Conservation (phyloP, 768 basidiomycete genomes). For the Neoboletus brunneissimus region DNA sequence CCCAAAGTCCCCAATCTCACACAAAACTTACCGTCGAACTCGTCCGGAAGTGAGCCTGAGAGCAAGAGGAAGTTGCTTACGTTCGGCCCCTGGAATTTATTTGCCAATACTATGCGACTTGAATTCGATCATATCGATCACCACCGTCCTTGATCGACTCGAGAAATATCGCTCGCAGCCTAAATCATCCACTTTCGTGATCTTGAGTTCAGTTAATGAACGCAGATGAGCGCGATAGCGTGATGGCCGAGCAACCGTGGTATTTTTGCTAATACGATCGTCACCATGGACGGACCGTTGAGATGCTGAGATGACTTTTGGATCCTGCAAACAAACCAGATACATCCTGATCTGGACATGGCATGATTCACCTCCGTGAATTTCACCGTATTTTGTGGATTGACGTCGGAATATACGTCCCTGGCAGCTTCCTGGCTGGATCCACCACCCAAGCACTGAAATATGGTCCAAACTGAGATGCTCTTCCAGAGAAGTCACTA, state of each 20-base stretch:
- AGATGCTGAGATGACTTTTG: no score
- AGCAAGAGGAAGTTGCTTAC: not conserved
- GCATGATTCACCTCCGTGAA: not conserved
- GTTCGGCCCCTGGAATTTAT: not conserved
- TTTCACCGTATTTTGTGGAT: not conserved
- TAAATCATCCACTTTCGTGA: not conserved
- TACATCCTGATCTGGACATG: no score
- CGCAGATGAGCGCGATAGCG: not conserved
- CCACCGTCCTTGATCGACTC: not conserved
- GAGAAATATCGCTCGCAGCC: not conserved
- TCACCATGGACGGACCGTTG: not conserved
- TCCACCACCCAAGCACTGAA: not conserved
- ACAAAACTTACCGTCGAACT: not conserved
- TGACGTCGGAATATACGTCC: not conserved
- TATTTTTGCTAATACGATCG: not conserved
- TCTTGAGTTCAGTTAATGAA: not conserved
- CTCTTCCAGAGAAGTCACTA: no score
- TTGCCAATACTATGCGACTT: not conserved
- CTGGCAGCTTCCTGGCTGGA: not conserved
- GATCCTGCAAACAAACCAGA: no score
- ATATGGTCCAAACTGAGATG: not conserved
- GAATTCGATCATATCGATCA: not conserved
- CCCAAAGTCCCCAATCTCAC: not conserved
- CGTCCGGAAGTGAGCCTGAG: not conserved
- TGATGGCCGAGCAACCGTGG: not conserved